Conservation (phyloP, 2,329 filamentous ascomycete species). For the Chrysosporium queenslandicum region DNA sequence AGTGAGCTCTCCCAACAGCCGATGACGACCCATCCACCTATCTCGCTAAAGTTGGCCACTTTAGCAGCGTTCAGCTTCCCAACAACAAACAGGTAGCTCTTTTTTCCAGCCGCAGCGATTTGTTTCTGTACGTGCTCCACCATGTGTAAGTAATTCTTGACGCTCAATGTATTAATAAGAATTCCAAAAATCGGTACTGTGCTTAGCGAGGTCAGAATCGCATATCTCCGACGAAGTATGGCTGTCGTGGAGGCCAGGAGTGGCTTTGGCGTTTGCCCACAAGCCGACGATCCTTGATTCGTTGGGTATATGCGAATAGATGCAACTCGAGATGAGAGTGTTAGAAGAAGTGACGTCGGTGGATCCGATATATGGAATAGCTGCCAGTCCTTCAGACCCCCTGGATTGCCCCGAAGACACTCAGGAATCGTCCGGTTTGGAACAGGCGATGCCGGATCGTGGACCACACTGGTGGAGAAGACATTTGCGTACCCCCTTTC, state of each 20-base stretch:
- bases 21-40: slow-evolving; percentile 93
- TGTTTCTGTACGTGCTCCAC: slow-evolving; percentile 61
- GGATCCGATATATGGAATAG: slow-evolving; percentile 80
- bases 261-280: slow-evolving; percentile 27
- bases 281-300: slow-evolving; percentile 22
- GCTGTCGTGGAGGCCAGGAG: slow-evolving; percentile 45
- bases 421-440: slow-evolving; percentile 68
- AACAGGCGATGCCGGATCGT: slow-evolving; percentile 67
- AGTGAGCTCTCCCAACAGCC: slow-evolving; percentile 96
- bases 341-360: slow-evolving; percentile 72
- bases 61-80: slow-evolving; percentile 95
- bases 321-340: slow-evolving; percentile 70
- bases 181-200: slow-evolving; percentile 83
- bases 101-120: slow-evolving; percentile 76
- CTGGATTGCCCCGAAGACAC: slow-evolving; percentile 36
- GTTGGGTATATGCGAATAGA: slow-evolving; percentile 70
- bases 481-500: slow-evolving; percentile 58
- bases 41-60: slow-evolving; percentile 88
- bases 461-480: slow-evolving; percentile 60
- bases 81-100: slow-evolving; percentile 91
- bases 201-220: slow-evolving; percentile 66
- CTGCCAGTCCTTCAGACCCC: slow-evolving; percentile 54
- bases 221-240: slow-evolving; percentile 74
- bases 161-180: slow-evolving; percentile 86
- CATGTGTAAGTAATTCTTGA: slow-evolving; percentile 78